A percentile compares a stretch with the other conserved stretches of the same genome.
Conservation (phyloP, 225 moss, liverwort and hornwort species). For the Marchantia polymorpha region DNA sequence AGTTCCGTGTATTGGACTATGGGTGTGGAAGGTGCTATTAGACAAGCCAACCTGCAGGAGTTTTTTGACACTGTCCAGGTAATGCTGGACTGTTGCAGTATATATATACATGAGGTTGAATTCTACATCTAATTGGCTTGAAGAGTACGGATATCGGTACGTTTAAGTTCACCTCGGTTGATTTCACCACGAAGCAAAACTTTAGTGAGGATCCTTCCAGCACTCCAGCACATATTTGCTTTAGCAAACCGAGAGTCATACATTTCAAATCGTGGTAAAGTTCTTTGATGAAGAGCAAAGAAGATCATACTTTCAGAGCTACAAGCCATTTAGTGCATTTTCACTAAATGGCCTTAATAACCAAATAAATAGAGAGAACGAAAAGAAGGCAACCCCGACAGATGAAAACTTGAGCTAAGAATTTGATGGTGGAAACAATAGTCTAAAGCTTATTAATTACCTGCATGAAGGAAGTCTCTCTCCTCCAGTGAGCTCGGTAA, state of each 20-base stretch:
- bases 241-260: background rate
- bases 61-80: constrained; percentile 81
- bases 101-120: background rate
- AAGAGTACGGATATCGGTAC: background rate
- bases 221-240: background rate
- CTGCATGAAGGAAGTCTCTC: too few species aligned
- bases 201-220: background rate
- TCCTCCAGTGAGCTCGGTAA: too few species aligned
- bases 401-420: too few species aligned
- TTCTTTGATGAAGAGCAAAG: background rate
- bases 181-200: too few species aligned
- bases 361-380: too few species aligned
- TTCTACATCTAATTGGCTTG: background rate
- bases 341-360: too few species aligned
- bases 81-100: background rate
- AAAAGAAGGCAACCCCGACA: too few species aligned
- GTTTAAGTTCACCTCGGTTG: background rate
- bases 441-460: too few species aligned
- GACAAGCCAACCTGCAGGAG: constrained; percentile 58
- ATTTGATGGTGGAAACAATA: too few species aligned
- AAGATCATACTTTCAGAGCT: background rate
- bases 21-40: constrained; percentile 68
- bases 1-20: constrained; percentile 83
- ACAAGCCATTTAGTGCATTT: too few species aligned
- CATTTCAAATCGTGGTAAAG: background rate